These are phyloP conservation scores for Kodamaea fungicola DNA, from an alignment of 1,139 yeast genomes.

Conservation along the genomic window DNA sequence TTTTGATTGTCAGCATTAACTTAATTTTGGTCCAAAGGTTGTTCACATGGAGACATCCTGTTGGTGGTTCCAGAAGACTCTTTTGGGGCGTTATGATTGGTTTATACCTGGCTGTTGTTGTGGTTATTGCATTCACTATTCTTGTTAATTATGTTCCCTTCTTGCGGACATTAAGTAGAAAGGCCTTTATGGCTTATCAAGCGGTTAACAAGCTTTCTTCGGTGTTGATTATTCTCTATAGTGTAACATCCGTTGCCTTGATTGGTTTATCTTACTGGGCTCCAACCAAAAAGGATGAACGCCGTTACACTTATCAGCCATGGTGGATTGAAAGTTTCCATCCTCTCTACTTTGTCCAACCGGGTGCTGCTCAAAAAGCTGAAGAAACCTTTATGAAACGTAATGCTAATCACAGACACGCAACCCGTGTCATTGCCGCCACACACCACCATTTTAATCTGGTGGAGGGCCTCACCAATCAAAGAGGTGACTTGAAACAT, in stretches of 20 bases:
- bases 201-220: conserved; percentile 59
- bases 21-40: conserved; percentile 72
- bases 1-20: conserved; percentile 54
- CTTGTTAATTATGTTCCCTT: conserved; percentile 66
- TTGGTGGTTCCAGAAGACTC: conserved; percentile 55
- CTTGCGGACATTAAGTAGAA: conserved; percentile 48
- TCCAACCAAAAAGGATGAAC: conserved; percentile 54
- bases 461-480: conserved; percentile 42
- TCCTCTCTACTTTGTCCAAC: conserved; percentile 52
- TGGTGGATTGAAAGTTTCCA: conserved; percentile 72
- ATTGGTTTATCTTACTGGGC: conserved; percentile 51
- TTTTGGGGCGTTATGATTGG: conserved; percentile 55
- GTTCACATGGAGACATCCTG: conserved; percentile 83
- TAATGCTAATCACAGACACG: conserved; percentile 48
- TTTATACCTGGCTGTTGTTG: conserved; percentile 53
- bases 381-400: conserved; percentile 49
- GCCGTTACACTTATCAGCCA: conserved; percentile 64
- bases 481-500: conserved; percentile 49
- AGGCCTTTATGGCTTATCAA: conserved; percentile 48
- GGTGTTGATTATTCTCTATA: conserved; percentile 54
- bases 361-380: conserved; percentile 47
- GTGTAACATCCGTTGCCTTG: conserved; percentile 51
- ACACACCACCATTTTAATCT: conserved; percentile 41
- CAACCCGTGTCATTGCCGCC: conserved; percentile 48
- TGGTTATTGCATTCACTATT: conserved; percentile 64